Evolutionary conservation across 306 rosid genomes (phyloP).

Genomic region (Elaeagnus macrophylla): DNA sequence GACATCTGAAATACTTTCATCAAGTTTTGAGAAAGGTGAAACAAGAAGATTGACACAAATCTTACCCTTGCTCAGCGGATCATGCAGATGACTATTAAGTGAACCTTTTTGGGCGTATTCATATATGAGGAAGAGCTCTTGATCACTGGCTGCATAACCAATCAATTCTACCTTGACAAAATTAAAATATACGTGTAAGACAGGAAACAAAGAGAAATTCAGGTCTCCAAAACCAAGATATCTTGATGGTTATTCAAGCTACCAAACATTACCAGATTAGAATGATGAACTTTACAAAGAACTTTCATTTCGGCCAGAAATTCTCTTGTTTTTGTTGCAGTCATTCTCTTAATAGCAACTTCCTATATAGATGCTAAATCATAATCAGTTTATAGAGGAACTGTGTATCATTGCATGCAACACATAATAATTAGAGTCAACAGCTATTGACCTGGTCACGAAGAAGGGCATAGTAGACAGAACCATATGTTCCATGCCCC

Average conservation of each 20-base stretch:
- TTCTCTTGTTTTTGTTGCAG: slow-evolving; percentile 83
- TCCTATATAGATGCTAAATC: slow-evolving; percentile 46
- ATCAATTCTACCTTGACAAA: slow-evolving; percentile 97
- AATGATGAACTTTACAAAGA: slow-evolving; percentile 90
- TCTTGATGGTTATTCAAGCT: slow-evolving; percentile 2
- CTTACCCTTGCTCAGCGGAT: slow-evolving; percentile 89
- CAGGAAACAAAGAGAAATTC: slow-evolving; percentile 20
- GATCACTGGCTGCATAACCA: slow-evolving; percentile 85
- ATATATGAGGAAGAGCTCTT: slow-evolving; percentile 76
- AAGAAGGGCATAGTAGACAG: slow-evolving; percentile 74
- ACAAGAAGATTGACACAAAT: slow-evolving; percentile 10
- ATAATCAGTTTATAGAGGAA: not conserved
- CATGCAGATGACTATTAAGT: slow-evolving; percentile 81
- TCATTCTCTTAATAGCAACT: slow-evolving; percentile 96
- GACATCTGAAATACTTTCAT: not conserved
- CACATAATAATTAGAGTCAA: slow-evolving; percentile 12
- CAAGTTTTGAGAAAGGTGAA: slow-evolving; percentile 5
- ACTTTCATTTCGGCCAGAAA: slow-evolving; percentile 89
- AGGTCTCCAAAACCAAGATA: slow-evolving; percentile 24
- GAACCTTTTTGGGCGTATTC: slow-evolving; percentile 97
- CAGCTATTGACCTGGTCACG: slow-evolving; percentile 62
- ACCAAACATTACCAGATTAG: slow-evolving; percentile 68
- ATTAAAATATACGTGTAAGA: slow-evolving; percentile 30
- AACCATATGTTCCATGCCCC: slow-evolving; percentile 94
- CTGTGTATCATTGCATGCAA: not conserved